These are phyloP conservation scores for Syzygium jambos DNA, from an alignment of 345 rosid genomes.

Conservation along the genomic window DNA sequence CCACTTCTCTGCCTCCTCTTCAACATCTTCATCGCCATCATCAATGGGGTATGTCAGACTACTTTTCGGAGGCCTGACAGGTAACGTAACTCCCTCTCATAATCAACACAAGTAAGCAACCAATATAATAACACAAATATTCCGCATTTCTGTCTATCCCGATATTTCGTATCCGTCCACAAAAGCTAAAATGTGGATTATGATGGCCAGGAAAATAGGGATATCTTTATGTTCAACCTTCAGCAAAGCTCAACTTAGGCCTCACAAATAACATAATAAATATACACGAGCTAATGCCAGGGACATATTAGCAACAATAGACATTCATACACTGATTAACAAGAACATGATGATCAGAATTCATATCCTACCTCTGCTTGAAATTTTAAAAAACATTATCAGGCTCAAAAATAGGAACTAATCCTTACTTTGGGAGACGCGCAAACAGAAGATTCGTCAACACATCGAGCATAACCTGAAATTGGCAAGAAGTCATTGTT, in stretches of 20 bases:
- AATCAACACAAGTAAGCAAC: neutral
- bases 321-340: neutral
- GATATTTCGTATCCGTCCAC: neutral
- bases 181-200: neutral
- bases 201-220: neutral
- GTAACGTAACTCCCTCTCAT: neutral
- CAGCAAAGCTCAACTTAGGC: neutral
- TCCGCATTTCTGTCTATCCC: neutral
- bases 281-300: neutral
- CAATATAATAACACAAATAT: neutral
- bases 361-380: neutral
- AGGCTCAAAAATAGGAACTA: neutral
- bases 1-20: slow-evolving; percentile 98
- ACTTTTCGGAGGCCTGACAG: slow-evolving; percentile 83
- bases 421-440: slow-evolving; percentile 85
- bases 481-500: slow-evolving; percentile 95
- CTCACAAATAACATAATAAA: neutral
- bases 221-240: neutral
- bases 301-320: neutral
- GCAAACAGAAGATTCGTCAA: slow-evolving; percentile 97
- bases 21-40: slow-evolving; percentile 80
- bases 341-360: neutral
- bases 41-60: slow-evolving; percentile 80
- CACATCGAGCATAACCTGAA: slow-evolving; percentile 96
- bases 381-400: neutral